These are phyloP conservation scores for Leccinum imitatum DNA, from an alignment of 768 basidiomycete genomes.

Conservation along the genomic window DNA sequence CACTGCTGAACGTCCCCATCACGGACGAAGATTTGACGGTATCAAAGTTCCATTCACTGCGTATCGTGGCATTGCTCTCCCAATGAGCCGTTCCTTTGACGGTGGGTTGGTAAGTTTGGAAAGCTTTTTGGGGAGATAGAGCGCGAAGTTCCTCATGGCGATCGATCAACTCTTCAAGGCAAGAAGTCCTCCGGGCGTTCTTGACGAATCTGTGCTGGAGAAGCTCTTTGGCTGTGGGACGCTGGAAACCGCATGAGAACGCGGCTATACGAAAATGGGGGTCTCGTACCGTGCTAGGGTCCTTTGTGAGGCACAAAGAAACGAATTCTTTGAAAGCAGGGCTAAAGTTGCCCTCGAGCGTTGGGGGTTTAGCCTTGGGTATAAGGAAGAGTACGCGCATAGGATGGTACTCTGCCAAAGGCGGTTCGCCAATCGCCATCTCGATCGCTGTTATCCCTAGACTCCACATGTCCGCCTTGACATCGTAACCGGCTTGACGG, in stretches of 20 bases:
- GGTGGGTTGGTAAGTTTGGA: slow-evolving; percentile 56
- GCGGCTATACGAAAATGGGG: background rate
- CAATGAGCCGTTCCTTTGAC: slow-evolving; percentile 59
- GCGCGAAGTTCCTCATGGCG: slow-evolving; percentile 77
- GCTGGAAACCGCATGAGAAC: slow-evolving; percentile 45
- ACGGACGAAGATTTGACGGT: slow-evolving; percentile 70
- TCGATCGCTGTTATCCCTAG: slow-evolving; percentile 97
- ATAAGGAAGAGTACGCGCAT: slow-evolving; percentile 99
- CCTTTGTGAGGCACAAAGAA: slow-evolving; percentile 86
- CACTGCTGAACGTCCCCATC: slow-evolving; percentile 76
- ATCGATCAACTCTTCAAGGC: slow-evolving; percentile 85
- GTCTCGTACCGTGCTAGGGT: slow-evolving; percentile 66
- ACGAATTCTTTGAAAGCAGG: slow-evolving; percentile 93
- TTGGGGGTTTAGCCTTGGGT: slow-evolving; percentile 93
- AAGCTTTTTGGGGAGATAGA: slow-evolving; percentile 56
- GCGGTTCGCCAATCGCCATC: slow-evolving; percentile 97
- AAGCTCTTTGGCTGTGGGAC: slow-evolving; percentile 88
- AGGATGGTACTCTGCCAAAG: slow-evolving; percentile 94
- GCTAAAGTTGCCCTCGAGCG: slow-evolving; percentile 84
- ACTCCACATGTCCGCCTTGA: slow-evolving; percentile 97
- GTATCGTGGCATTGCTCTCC: slow-evolving; percentile 74
- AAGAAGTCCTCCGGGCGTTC: slow-evolving; percentile 76
- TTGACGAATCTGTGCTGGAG: slow-evolving; percentile 93
- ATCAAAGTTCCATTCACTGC: slow-evolving; percentile 96
- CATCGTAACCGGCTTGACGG: slow-evolving; percentile 93